A percentile compares a stretch with the other conserved stretches of the same genome.
phyloP scores from a whole-genome alignment of 139 green algal species.

The Picochlorum sp. region DNA sequence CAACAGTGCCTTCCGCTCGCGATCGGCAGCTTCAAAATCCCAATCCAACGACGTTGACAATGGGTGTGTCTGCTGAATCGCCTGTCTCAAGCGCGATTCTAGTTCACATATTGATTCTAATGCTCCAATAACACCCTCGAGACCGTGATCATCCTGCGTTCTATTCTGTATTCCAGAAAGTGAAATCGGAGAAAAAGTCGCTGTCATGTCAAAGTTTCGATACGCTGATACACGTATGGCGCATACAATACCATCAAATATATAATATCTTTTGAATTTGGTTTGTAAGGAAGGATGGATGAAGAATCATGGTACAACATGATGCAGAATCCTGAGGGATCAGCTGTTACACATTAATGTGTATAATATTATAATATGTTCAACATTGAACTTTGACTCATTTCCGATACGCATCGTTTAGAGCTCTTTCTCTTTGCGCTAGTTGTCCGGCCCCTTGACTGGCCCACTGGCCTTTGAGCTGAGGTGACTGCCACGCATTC shows the following conservation, averaged over 20 bases:
- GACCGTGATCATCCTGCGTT: constrained; percentile 16
- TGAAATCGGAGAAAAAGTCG: constrained; percentile 3
- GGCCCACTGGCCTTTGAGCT: constrained; percentile 11
- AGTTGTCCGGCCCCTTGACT: constrained; percentile 12
- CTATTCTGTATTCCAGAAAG: constrained; percentile 7
- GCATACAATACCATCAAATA: no score
- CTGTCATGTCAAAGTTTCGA: no score
- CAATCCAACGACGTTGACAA: constrained; percentile 40
- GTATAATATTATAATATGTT: no score
- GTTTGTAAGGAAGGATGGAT: no score
- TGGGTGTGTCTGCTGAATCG: constrained; percentile 43
- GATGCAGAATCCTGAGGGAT: no score
- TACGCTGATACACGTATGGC: no score
- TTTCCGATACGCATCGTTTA: constrained; percentile 29
- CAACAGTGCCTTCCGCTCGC: constrained; percentile 35
- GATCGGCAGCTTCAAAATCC: constrained; percentile 30
- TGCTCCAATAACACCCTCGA: constrained; percentile 30
- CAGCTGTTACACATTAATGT: no score
- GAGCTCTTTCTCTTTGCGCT: constrained; percentile 16
- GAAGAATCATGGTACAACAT: no score
- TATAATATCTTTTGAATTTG: no score
- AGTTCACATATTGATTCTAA: constrained; percentile 34
- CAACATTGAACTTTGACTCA: background rate
- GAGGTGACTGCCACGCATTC: constrained; percentile 26
- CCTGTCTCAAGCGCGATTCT: constrained; percentile 37